These are phyloP conservation scores for Mallotus nudiflorus DNA, from an alignment of 345 rosid species.

Conservation along the genomic window DNA sequence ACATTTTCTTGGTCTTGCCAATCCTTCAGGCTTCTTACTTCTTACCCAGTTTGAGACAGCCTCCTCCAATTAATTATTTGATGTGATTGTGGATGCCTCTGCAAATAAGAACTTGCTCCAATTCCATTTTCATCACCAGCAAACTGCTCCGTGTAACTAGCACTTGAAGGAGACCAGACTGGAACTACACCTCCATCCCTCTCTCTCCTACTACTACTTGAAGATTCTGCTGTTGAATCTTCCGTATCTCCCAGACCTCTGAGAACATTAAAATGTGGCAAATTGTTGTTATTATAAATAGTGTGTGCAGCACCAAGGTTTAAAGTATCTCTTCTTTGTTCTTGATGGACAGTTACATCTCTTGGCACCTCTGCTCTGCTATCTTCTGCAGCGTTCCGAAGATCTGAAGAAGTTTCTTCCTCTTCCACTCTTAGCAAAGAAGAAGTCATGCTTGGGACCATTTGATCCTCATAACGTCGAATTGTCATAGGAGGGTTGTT, in stretches of 20 bases:
- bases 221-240: constrained; percentile 92
- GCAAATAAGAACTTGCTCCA: constrained; percentile 72
- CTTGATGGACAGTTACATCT: constrained; percentile 51
- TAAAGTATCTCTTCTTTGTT: constrained; percentile 44
- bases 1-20: neutral
- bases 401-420: constrained; percentile 63
- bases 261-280: constrained; percentile 43
- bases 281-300: constrained; percentile 29
- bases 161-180: constrained; percentile 78
- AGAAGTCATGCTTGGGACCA: constrained; percentile 95
- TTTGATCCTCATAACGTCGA: constrained; percentile 83
- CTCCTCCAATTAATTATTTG: constrained; percentile 78
- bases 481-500: constrained; percentile 42
- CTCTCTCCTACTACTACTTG: constrained; percentile 73
- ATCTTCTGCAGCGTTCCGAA: constrained; percentile 51
- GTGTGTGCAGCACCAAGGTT: constrained; percentile 40
- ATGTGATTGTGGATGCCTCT: constrained; percentile 77
- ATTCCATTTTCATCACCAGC: constrained; percentile 75
- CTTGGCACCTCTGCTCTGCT: constrained; percentile 91
- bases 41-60: constrained; percentile 78
- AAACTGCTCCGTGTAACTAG: constrained; percentile 78
- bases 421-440: constrained; percentile 72
- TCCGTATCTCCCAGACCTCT: constrained; percentile 54
- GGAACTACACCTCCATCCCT: constrained; percentile 90
- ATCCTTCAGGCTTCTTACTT: neutral